Evolutionary conservation across 1,284 basidiomycete genomes (phyloP), one percentile per base, ranked within the genome.

Genomic region (Irpex sp.): DNA sequence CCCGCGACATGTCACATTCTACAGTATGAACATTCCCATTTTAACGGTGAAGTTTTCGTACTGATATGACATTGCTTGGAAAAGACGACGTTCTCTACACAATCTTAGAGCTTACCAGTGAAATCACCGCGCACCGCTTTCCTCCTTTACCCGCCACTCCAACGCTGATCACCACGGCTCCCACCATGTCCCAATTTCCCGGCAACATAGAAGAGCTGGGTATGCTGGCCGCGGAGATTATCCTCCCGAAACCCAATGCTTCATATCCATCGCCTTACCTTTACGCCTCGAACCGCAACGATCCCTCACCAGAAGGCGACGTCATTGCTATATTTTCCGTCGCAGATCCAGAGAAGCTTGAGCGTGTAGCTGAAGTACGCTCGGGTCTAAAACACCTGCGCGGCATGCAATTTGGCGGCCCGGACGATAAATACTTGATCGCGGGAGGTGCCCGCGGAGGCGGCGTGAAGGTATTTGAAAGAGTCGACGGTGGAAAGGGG

Each of bases 231-330:
- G 75, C 72, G 1, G 78, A 79, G 69, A 83, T 89, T 65, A 79
- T 88, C 58, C 80, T 87, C 62, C 85, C 87, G 0, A 62, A 77
- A 4, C 78, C 82, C 1, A 82, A 80, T 15, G 52, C 66, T 1
- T 65, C 73, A 9, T 88, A 84, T 77, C 80, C 80, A 0, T 77
- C 67, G 0, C 80, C 82, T 0, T 87, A 85, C 69, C 81, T 91
- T 64, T 91, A 89, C 74, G 81, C 81, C 34, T 88, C 86, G n/a
- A 91, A 91, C 75, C 81, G 88, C 60, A 87, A 89, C 71, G 81
- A 78, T 75, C 55, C 80, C 78, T 69, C 81, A 78, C 62, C 71
- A 76, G 62, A 77, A 74, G 87, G 87, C 7, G 88, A 90, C 72
- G 78, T 83, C 0, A 87, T 90, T 65, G 84, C 85, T 7, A 83